phyloP scores from a whole-genome alignment of 2,329 filamentous ascomycete species.

The Trichoderma sp. region DNA sequence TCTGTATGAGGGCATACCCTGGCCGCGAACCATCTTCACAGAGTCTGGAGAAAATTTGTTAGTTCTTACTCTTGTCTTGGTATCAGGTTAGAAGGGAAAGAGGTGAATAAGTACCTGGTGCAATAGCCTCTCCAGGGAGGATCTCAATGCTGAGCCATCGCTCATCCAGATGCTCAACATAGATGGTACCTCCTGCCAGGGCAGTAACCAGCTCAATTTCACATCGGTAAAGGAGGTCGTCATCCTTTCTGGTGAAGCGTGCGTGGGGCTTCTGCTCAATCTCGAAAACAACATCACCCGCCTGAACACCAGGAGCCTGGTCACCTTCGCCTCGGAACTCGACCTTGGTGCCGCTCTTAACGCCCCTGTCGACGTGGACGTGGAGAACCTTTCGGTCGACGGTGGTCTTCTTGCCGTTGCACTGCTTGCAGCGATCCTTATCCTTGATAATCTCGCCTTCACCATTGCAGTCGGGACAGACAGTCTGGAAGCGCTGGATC shows the following conservation, averaged over 20 bases:
- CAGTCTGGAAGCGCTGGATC: constrained; percentile 99
- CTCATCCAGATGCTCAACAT: constrained; percentile 95
- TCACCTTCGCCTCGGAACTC: constrained; percentile 97
- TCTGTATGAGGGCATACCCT: constrained; percentile 95
- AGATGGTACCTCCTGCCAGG: constrained; percentile 85
- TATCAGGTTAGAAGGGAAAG: not conserved
- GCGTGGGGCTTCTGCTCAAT: constrained; percentile 99
- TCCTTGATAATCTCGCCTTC: constrained; percentile 97
- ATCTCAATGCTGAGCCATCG: constrained; percentile 95
- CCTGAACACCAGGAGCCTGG: constrained; percentile 87
- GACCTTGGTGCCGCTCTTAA: constrained; percentile 91
- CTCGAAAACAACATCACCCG: constrained; percentile 96
- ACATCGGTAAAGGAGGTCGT: constrained; percentile 92
- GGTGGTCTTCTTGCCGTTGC: constrained; percentile 95
- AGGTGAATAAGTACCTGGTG: constrained; percentile 67
- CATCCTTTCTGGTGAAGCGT: constrained; percentile 93
- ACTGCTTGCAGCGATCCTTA: constrained; percentile 96
- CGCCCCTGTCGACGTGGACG: constrained; percentile 94
- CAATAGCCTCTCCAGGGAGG: constrained; percentile 89
- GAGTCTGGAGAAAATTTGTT: constrained; percentile 58
- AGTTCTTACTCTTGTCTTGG: not conserved
- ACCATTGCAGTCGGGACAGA: constrained; percentile 96
- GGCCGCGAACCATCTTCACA: constrained; percentile 91
- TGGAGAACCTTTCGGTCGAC: constrained; percentile 98
- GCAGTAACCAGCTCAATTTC: constrained; percentile 96